Base-by-base conservation (phyloP, 75 land plant species). In the Gnetum montanum region DNA sequence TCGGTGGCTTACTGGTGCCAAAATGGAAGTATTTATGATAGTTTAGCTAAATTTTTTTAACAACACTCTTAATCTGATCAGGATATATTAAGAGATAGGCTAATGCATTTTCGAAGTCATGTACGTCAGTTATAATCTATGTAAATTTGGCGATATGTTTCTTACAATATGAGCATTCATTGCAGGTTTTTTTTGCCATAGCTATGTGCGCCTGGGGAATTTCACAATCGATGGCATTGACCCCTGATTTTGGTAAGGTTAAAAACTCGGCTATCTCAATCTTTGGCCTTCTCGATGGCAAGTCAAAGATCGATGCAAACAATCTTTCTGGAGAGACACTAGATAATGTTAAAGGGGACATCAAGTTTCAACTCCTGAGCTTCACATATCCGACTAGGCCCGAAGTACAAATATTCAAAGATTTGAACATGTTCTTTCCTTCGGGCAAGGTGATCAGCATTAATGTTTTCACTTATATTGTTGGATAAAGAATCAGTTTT, bases 111-210 rank as follows among this genome's bases (percentile, higher is more conserved):
- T n/a, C n/a, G n/a, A n/a, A n/a, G n/a, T n/a, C n/a, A n/a, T n/a
- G n/a, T n/a, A n/a, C n/a, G n/a, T n/a, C n/a, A n/a, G n/a, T n/a
- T 23, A 33, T 26, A 22, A 25, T 50, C 37, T 24, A 16, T 24
- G 12, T 26, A 8, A 13, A 50, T 20, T 50, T 29, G 5, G 7
- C 3, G 29, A 31, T 50, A 18, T 16, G 6, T 6, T 44, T 44
- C 22, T 7, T 16, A 44, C 18, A 23, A 4, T 44, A 4, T 18
- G 19, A 44, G 46, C 22, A 23, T 44, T 11, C 22, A 23, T 44
- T 37, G 46, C 73, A 84, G 88, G 92, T 87, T 0, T 85, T 90
- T 63, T 80, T 82, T 67, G 88, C 89, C 22, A 64, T 88, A 31
- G 49, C 85, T 19, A 71, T 84, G 74, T 70, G 78, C 36, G 75